Base-by-base conservation (phyloP, 1,284 basidiomycete genomes). In the Leccinum solheimii region DNA sequence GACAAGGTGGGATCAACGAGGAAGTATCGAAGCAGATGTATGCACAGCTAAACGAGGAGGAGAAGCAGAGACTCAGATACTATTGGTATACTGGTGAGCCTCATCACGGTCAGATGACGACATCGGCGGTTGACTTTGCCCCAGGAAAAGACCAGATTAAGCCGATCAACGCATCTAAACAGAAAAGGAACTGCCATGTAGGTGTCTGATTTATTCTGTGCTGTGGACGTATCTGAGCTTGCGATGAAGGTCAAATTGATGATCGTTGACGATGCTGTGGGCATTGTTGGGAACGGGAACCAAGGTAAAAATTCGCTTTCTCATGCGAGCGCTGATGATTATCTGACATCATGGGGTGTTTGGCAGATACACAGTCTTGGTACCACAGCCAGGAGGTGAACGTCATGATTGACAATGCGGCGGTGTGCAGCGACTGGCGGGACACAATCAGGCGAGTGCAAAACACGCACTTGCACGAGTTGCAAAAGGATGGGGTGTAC, bases 1-100 rank as follows among this genome's bases (percentile, higher is more conserved):
- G 86, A 72, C 91, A 93, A 72, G 91, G 91, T 16, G 91, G 91
- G 0, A 92, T 87, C 19, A 93, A 93, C 72, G 89, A 91, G 69
- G 83, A 89, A 72, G 88, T 93, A 14, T 86, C 86, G 26, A 81
- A 85, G 61, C 78, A 79, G 36, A 82, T 93, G 78, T 92, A 86
- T 76, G 80, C 79, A 52, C 77, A 77, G 56, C 78, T 91, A 16
- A 75, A 77, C 23, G 78, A 79, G 30, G 78, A 80, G 58, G 83
- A 83, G 65, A 82, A 85, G 64, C 72, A 80, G 63, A 77, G 77
- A 51, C 78, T 93, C 50, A 82, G 86, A 66, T 86, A 90, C 23
- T 89, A 85, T 72, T 92, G 88, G 86, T 88, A 80, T 65, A 80
- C 83, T 55, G 79, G 76, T 69, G 58, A 57, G 72, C 30, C 13